Percentiles rank a stretch among this genome's conserved stretches.
Evolutionary conservation across 1,284 basidiomycete species (phyloP).

Genomic region (Lentinula novae-zelandiae): DNA sequence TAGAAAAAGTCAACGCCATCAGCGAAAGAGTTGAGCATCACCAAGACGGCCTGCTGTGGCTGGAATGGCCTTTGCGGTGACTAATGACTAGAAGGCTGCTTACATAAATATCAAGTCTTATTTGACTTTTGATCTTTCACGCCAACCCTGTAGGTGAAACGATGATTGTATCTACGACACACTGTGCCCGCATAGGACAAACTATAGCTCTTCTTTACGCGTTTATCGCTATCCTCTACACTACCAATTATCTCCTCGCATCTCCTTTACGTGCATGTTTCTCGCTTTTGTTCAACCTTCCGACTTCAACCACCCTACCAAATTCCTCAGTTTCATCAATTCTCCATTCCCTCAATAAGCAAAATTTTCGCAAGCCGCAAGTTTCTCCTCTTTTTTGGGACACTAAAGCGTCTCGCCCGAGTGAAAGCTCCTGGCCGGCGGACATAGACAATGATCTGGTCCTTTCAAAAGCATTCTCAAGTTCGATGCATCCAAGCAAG

Average conservation of each 20-base stretch:
- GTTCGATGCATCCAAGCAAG: constrained; percentile 64
- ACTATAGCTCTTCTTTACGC: constrained; percentile 23
- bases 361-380: constrained; percentile 3
- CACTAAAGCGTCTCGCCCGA: background rate
- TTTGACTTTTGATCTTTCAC: background rate
- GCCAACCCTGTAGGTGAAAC: background rate
- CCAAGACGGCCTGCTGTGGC: too few relatives aligned
- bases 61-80: too few relatives aligned
- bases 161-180: constrained; percentile 5
- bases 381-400: background rate
- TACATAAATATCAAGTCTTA: background rate
- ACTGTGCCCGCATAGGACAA: constrained; percentile 10
- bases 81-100: too few relatives aligned
- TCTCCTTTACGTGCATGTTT: constrained; percentile 18
- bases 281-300: constrained; percentile 10
- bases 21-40: too few relatives aligned
- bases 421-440: constrained; percentile 19
- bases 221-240: constrained; percentile 28
- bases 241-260: constrained; percentile 27
- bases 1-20: too few relatives aligned
- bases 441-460: constrained; percentile 40
- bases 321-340: constrained; percentile 6
- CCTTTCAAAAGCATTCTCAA: constrained; percentile 65
- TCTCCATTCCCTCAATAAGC: background rate
- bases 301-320: constrained; percentile 5